Conservation (phyloP, 192 early-diverging fungal species). For the Coemansia sp. region DNA sequence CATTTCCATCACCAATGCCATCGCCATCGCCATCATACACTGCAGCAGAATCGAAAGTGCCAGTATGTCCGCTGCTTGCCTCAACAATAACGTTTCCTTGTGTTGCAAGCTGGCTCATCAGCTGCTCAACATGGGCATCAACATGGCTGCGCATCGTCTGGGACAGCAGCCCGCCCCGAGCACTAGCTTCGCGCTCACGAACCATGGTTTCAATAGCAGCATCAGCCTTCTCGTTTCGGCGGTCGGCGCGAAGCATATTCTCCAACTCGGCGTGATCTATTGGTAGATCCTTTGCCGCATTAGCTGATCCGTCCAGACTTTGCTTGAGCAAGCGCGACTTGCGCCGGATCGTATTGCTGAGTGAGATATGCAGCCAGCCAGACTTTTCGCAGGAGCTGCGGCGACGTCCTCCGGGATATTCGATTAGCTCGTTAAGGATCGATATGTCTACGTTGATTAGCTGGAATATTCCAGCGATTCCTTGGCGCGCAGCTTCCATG, state of each 20-base stretch:
- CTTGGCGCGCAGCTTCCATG: constrained; percentile 22
- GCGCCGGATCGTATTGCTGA: constrained; percentile 18
- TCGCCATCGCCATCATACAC: constrained; percentile 5
- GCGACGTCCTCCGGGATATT: constrained; percentile 32
- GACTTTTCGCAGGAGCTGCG: constrained; percentile 28
- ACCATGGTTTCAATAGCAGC: constrained; percentile 8
- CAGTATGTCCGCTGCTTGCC: background rate
- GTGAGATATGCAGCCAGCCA: constrained; percentile 41
- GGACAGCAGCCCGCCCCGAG: constrained; percentile 15
- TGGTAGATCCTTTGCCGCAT: background rate
- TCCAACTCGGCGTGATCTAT: constrained; percentile 34
- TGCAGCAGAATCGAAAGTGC: background rate
- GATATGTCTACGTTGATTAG: constrained; percentile 27
- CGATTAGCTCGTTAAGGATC: constrained; percentile 26
- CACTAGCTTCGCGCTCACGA: constrained; percentile 20
- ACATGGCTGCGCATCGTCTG: constrained; percentile 25
- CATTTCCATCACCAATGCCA: constrained; percentile 1
- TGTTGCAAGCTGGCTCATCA: constrained; percentile 31
- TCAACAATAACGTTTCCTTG: constrained; percentile 1
- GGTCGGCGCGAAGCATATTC: constrained; percentile 17
- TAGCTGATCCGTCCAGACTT: background rate
- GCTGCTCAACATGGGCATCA: constrained; percentile 30
- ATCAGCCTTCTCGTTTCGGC: constrained; percentile 18
- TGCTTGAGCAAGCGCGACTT: constrained; percentile 24
- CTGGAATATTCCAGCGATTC: constrained; percentile 39